Evolutionary conservation across 2,329 filamentous ascomycete species (phyloP).

Genomic region (Sporothrix brunneoviolacea): DNA sequence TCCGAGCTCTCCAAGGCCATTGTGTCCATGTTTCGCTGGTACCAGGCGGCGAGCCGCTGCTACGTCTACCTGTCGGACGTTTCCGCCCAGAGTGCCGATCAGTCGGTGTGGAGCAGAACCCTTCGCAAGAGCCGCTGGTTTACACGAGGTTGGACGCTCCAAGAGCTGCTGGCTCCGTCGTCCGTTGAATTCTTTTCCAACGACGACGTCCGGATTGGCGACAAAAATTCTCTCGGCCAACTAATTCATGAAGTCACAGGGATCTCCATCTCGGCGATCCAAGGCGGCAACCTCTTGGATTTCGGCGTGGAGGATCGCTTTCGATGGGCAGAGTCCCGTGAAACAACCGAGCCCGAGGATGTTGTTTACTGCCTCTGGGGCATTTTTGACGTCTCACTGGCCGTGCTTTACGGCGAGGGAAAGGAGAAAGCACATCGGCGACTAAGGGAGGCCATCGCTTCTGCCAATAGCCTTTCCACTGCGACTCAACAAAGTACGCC

Average conservation of each 20-base stretch:
- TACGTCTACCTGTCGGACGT: conserved; percentile 19
- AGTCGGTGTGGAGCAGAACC: background rate
- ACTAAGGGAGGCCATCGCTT: conserved; percentile 21
- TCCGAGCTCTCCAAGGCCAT: conserved; percentile 21
- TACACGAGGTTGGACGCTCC: conserved; percentile 20
- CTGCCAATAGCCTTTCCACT: background rate
- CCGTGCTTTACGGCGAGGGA: conserved; percentile 13
- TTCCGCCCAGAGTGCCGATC: background rate
- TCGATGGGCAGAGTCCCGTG: conserved; percentile 5
- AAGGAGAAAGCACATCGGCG: conserved; percentile 13
- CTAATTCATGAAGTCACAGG: background rate
- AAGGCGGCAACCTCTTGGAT: background rate
- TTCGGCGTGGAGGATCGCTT: background rate
- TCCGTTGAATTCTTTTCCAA: conserved; percentile 17
- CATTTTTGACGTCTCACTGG: conserved; percentile 11
- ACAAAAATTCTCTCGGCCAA: conserved; percentile 12
- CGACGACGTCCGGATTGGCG: conserved; percentile 14
- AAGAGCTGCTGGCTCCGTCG: conserved; percentile 20
- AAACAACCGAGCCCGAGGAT: conserved; percentile 7
- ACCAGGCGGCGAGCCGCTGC: conserved; percentile 17
- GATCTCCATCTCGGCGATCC: background rate
- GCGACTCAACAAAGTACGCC: background rate
- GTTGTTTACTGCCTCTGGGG: conserved; percentile 3
- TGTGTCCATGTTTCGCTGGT: conserved; percentile 20
- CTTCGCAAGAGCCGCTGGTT: conserved; percentile 17